Conservation (phyloP, 345 rosid species). For the Linum trigynum region DNA sequence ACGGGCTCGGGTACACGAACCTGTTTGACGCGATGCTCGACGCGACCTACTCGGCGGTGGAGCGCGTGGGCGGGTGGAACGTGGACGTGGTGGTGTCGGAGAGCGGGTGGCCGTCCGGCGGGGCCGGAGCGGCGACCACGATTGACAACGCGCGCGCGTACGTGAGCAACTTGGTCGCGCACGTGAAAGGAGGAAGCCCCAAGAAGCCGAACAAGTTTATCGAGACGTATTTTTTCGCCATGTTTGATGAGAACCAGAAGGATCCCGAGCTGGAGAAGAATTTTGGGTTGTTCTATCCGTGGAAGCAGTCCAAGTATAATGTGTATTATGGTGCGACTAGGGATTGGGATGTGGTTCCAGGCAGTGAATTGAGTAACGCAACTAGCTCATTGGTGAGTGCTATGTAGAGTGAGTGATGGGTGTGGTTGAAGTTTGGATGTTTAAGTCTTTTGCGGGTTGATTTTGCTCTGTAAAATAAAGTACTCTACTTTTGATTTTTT, state of each 20-base stretch:
- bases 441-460: too few species aligned
- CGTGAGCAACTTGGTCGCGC: slow-evolving; percentile 20
- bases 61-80: slow-evolving; percentile 18
- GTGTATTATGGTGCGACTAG: slow-evolving; percentile 19
- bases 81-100: slow-evolving; percentile 31
- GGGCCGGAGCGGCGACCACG: slow-evolving; percentile 14
- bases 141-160: slow-evolving; percentile 20
- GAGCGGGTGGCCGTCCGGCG: slow-evolving; percentile 36
- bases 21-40: slow-evolving; percentile 37
- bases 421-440: neutral
- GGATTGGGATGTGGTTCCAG: slow-evolving; percentile 10
- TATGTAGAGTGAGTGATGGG: slow-evolving; percentile 6
- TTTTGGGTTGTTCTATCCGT: slow-evolving; percentile 28
- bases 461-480: too few species aligned
- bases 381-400: slow-evolving; percentile 10
- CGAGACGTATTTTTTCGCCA: slow-evolving; percentile 31
- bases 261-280: slow-evolving; percentile 26
- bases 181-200: slow-evolving; percentile 29
- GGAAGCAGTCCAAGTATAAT: slow-evolving; percentile 22
- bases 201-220: slow-evolving; percentile 26
- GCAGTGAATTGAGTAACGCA: neutral
- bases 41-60: slow-evolving; percentile 24
- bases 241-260: slow-evolving; percentile 37
- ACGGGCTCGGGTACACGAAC: slow-evolving; percentile 19
- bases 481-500: too few species aligned